phyloP scores from a whole-genome alignment of 2,329 filamentous ascomycete genomes.

The Trichothecium sympodiale region DNA sequence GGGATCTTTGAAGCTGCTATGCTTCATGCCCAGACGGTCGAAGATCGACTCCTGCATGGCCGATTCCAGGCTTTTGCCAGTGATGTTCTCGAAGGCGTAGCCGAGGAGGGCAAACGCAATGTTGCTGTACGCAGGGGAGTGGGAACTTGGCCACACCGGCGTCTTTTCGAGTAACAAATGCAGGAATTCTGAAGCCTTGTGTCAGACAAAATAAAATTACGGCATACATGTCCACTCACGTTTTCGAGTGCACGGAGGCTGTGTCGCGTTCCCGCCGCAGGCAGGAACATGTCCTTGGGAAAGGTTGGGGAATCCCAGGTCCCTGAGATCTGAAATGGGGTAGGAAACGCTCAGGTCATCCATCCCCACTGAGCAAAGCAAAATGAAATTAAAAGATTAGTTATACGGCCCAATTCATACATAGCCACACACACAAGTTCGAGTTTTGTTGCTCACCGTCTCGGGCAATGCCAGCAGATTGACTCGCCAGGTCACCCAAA shows the following conservation, averaged over 20 bases:
- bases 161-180: slow-evolving; percentile 1
- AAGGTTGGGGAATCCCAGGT: not conserved
- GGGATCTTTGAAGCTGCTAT: slow-evolving; percentile 13
- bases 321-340: too few species aligned
- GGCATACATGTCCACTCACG: not conserved
- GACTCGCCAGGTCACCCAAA: slow-evolving; percentile 22
- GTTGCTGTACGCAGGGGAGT: slow-evolving; percentile 24
- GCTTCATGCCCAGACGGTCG: slow-evolving; percentile 16
- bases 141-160: slow-evolving; percentile 19
- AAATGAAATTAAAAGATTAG: too few species aligned
- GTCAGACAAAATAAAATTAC: not conserved
- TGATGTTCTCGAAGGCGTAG: slow-evolving; percentile 28
- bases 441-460: slow-evolving; percentile 23
- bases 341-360: too few species aligned
- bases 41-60: slow-evolving; percentile 19
- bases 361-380: too few species aligned
- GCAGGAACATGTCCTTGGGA: not conserved
- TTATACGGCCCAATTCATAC: too few species aligned
- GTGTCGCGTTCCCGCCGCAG: slow-evolving; percentile 1
- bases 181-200: slow-evolving; percentile 1
- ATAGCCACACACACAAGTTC: too few species aligned
- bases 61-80: slow-evolving; percentile 15
- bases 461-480: slow-evolving; percentile 22
- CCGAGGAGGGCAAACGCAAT: slow-evolving; percentile 22
- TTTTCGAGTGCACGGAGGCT: not conserved